phyloP scores from a whole-genome alignment of 768 basidiomycete genomes.

The Boletus fagicola region DNA sequence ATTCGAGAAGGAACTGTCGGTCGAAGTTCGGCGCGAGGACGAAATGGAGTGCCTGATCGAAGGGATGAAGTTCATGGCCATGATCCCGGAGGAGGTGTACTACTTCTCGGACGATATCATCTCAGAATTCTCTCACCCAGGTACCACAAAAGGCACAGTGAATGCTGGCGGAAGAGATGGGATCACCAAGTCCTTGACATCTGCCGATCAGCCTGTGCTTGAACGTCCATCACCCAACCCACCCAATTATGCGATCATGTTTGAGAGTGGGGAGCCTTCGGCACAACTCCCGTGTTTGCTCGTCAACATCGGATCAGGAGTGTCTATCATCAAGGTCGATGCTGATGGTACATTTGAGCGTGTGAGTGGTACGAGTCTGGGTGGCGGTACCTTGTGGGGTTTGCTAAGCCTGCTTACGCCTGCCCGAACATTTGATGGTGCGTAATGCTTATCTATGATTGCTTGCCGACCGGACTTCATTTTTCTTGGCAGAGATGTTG shows the following conservation, averaged over 20 bases:
- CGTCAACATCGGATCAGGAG: constrained; percentile 97
- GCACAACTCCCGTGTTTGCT: constrained; percentile 94
- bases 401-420: constrained; percentile 92
- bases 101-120: constrained; percentile 98
- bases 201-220: constrained; percentile 34
- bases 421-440: constrained; percentile 93
- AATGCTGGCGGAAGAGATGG: constrained; percentile 5
- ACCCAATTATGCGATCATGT: constrained; percentile 84
- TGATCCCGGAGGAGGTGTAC: constrained; percentile 96
- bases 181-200: constrained; percentile 7
- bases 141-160: constrained; percentile 10
- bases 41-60: constrained; percentile 99
- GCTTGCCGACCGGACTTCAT: background rate
- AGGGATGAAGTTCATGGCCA: constrained; percentile 92
- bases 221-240: constrained; percentile 90
- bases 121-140: constrained; percentile 51
- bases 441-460: constrained; percentile 33
- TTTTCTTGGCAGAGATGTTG: constrained; percentile 78
- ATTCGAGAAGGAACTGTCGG: constrained; percentile 67
- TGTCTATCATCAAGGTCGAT: constrained; percentile 96
- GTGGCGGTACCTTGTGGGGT: constrained; percentile 98
- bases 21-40: constrained; percentile 88
- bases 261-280: constrained; percentile 72
- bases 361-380: constrained; percentile 94
- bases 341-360: constrained; percentile 95